Evolutionary conservation across 2,329 filamentous ascomycete genomes (phyloP).

Genomic region (Aspergillus fumigatiaffinis): DNA sequence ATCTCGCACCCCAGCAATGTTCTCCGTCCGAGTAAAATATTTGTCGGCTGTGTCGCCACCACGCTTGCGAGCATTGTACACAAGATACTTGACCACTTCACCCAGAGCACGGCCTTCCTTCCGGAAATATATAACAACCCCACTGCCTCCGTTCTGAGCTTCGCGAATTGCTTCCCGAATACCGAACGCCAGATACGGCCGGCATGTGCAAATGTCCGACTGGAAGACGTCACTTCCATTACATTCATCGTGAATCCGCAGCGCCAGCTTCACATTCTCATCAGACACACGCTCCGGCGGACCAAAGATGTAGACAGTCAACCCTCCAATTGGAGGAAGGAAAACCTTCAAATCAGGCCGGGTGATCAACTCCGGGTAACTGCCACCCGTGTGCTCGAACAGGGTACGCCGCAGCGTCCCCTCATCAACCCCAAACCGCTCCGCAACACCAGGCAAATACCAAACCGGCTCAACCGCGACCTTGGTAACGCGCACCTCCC

Average conservation of each 20-base stretch:
- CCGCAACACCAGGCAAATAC: constrained; percentile 83
- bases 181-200: constrained; percentile 90
- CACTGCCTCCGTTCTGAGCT: constrained; percentile 87
- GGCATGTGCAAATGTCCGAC: constrained; percentile 93
- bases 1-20: constrained; percentile 90
- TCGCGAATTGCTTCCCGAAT: constrained; percentile 97
- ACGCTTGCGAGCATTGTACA: constrained; percentile 53
- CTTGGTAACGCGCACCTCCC: constrained; percentile 91
- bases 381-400: constrained; percentile 94
- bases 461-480: constrained; percentile 93
- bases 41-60: constrained; percentile 38
- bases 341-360: constrained; percentile 93
- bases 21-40: constrained; percentile 96
- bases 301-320: constrained; percentile 97
- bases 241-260: constrained; percentile 84
- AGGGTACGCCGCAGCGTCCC: constrained; percentile 77
- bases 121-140: constrained; percentile 96
- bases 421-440: constrained; percentile 90
- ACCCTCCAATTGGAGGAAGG: constrained; percentile 86
- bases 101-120: constrained; percentile 94
- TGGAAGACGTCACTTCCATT: constrained; percentile 98
- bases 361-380: constrained; percentile 94
- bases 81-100: constrained; percentile 85
- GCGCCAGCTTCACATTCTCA: constrained; percentile 71
- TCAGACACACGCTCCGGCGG: constrained; percentile 93